Evolutionary conservation across 768 basidiomycete genomes (phyloP).

Genomic region (Pulveroboletus ravenelii): DNA sequence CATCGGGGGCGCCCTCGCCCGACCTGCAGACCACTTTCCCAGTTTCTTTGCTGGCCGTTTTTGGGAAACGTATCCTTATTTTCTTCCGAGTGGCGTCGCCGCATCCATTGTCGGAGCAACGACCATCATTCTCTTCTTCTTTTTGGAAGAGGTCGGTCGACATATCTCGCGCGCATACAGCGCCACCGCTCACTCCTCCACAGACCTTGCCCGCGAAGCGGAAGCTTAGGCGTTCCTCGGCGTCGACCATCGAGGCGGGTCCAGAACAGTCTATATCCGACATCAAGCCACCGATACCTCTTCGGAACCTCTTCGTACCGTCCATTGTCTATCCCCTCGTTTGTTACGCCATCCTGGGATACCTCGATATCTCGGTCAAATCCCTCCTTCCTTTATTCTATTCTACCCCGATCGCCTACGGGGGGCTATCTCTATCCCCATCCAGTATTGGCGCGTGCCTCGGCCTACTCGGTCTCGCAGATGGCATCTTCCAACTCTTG

Average conservation of each 20-base stretch:
- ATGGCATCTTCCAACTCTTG: conserved; percentile 36
- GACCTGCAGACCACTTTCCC: conserved; percentile 51
- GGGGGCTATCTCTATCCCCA: conserved; percentile 36
- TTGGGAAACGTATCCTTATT: conserved; percentile 51
- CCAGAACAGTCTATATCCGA: conserved; percentile 2
- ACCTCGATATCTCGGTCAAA: conserved; percentile 36
- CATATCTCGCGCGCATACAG: too few species aligned
- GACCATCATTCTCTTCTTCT: conserved; percentile 39
- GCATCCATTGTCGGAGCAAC: conserved; percentile 47
- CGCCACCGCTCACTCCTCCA: conserved; percentile 3
- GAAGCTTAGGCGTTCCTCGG: background rate
- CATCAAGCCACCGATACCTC: conserved; percentile 34
- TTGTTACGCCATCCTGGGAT: conserved; percentile 30
- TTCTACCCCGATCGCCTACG: conserved; percentile 35
- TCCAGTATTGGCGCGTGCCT: conserved; percentile 37
- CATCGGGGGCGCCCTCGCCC: conserved; percentile 51
- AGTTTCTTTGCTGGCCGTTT: conserved; percentile 42
- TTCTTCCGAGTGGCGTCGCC: conserved; percentile 60
- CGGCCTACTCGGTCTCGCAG: conserved; percentile 32
- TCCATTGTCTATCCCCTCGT: conserved; percentile 32
- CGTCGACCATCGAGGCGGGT: background rate
- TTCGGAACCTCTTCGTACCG: conserved; percentile 35
- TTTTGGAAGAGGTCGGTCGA: conserved; percentile 49
- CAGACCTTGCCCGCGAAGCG: conserved; percentile 12
- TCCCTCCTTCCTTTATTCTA: conserved; percentile 39